phyloP scores from a whole-genome alignment of 139 green algal species.

The Yamagishiella unicocca region DNA sequence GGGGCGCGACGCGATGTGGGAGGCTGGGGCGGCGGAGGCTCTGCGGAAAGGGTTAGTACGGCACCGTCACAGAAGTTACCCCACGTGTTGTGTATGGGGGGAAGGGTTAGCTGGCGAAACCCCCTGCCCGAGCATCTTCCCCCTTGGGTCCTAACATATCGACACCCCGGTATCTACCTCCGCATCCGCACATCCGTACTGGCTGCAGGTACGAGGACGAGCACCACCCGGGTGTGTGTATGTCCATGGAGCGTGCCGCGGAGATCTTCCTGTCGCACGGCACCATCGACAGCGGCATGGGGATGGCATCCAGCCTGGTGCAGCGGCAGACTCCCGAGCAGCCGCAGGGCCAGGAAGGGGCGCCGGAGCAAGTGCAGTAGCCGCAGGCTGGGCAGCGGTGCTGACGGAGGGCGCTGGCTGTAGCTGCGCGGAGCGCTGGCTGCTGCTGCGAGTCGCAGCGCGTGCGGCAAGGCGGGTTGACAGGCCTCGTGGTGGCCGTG shows the following conservation, averaged over 20 bases:
- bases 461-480: too few species aligned
- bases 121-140: too few species aligned
- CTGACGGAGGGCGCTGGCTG: too few species aligned
- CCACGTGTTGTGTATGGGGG: too few species aligned
- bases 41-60: conserved; percentile 71
- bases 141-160: neutral
- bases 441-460: too few species aligned
- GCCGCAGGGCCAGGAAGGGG: too few species aligned
- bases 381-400: too few species aligned
- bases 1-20: conserved; percentile 77
- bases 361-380: too few species aligned
- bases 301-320: neutral
- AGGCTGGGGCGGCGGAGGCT: conserved; percentile 66
- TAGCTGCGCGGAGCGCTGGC: too few species aligned
- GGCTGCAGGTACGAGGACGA: conserved; percentile 76
- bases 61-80: too few species aligned
- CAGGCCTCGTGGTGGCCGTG: too few species aligned
- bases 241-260: conserved; percentile 76
- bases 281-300: conserved; percentile 44
- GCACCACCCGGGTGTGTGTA: conserved; percentile 69
- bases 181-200: neutral
- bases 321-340: too few species aligned
- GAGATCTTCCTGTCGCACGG: conserved; percentile 39
- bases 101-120: neutral
- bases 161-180: neutral